Evolutionary conservation across 108 stramenopile genomes (phyloP).

Genomic region (Discostella pseudostelligera): DNA sequence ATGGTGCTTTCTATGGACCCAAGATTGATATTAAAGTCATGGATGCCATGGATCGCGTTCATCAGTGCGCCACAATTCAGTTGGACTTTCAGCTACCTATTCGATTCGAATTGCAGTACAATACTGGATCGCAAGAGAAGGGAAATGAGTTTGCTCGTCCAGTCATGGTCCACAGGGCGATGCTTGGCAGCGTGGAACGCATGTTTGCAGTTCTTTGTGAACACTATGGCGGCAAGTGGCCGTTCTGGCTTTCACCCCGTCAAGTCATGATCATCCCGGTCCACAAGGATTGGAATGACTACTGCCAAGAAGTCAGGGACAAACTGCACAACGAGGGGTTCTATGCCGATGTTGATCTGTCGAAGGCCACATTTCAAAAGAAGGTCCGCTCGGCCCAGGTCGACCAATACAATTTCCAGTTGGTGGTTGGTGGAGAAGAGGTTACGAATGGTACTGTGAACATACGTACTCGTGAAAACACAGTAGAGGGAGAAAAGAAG

Average conservation of each 20-base stretch:
- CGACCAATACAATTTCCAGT: constrained; percentile 97
- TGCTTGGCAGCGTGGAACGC: constrained; percentile 98
- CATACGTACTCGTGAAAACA: constrained; percentile 91
- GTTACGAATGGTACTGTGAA: constrained; percentile 87
- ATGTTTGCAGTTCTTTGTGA: constrained; percentile 99
- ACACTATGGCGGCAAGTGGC: constrained; percentile 99
- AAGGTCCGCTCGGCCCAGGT: constrained; percentile 96
- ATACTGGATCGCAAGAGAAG: constrained; percentile 80
- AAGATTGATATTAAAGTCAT: constrained; percentile 99
- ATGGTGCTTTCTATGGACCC: constrained; percentile 99
- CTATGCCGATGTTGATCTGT: constrained; percentile 92
- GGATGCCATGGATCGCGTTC: constrained; percentile 98
- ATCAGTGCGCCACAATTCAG: constrained; percentile 99
- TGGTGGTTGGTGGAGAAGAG: constrained; percentile 95
- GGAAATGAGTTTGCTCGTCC: constrained; percentile 89
- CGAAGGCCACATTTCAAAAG: constrained; percentile 96
- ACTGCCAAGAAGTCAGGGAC: constrained; percentile 78
- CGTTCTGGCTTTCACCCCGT: constrained; percentile 98
- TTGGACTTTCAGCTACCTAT: constrained; percentile 99
- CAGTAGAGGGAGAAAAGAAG: constrained; percentile 90
- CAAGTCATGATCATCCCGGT: constrained; percentile 97
- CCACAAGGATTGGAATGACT: constrained; percentile 83
- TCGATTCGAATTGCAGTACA: constrained; percentile 95
- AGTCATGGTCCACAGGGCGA: constrained; percentile 98
- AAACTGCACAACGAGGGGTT: constrained; percentile 89